Percentiles rank a stretch among this genome's conserved stretches.
Conservation (phyloP, 352 stramenopile genomes). For the Phytopythium vexans region DNA sequence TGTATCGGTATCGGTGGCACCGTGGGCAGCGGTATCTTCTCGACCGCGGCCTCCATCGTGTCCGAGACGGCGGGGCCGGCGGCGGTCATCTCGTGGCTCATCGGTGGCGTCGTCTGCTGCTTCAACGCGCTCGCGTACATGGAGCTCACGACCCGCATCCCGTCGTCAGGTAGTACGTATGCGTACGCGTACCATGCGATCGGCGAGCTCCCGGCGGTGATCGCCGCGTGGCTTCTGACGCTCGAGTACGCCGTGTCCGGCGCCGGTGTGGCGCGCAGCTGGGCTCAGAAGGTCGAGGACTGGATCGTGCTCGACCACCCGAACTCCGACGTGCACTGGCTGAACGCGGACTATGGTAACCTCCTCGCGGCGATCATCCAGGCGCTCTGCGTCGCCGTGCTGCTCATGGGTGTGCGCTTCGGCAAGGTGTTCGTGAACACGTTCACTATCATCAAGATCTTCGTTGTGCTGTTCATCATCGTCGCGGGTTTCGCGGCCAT, state of each 20-base stretch:
- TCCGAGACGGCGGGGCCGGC: slow-evolving; percentile 65
- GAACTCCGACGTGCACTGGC: slow-evolving; percentile 36
- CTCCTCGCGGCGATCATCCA: slow-evolving; percentile 56
- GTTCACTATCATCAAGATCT: slow-evolving; percentile 71
- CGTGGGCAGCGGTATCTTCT: slow-evolving; percentile 84
- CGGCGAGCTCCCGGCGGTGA: slow-evolving; percentile 86
- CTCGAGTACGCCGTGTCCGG: slow-evolving; percentile 90
- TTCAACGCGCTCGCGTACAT: slow-evolving; percentile 83
- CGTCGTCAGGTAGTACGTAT: slow-evolving; percentile 88
- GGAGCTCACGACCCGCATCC: slow-evolving; percentile 77
- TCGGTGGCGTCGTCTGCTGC: slow-evolving; percentile 72
- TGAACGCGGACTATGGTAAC: slow-evolving; percentile 52
- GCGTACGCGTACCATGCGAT: slow-evolving; percentile 89
- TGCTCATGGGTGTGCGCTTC: slow-evolving; percentile 78
- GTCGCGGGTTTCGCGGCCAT: slow-evolving; percentile 79
- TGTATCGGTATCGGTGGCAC: slow-evolving; percentile 88
- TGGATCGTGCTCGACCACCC: slow-evolving; percentile 46
- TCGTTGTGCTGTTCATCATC: slow-evolving; percentile 89
- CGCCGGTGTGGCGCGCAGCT: slow-evolving; percentile 89
- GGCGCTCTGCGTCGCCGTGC: slow-evolving; percentile 52
- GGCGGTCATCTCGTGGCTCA: slow-evolving; percentile 65
- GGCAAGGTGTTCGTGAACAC: slow-evolving; percentile 87
- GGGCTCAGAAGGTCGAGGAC: slow-evolving; percentile 87
- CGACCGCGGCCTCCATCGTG: slow-evolving; percentile 62
- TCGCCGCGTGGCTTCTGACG: slow-evolving; percentile 80